Base-by-base conservation (phyloP, 805 yeast genomes). In the Suhomyces xylopsoci region DNA sequence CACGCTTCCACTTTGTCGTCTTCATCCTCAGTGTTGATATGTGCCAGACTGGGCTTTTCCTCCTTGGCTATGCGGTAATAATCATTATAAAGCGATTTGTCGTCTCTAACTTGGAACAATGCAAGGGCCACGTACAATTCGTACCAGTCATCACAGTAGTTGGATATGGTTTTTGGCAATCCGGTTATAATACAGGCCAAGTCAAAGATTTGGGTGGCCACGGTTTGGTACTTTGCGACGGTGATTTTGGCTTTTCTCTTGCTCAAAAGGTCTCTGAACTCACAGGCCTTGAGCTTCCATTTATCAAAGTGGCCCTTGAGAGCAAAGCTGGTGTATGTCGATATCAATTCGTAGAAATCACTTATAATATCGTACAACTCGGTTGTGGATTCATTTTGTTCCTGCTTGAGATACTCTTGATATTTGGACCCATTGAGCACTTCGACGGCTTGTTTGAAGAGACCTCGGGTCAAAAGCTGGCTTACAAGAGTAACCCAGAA, bases 401-500 rank as follows among this genome's bases (percentile, higher is more conserved):
- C 40, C 6, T 28, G 17, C 7, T 66, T 61, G 32, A 81, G 64
- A 17, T 38, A 19, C 47, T 69, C 76, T 40, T 73, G 72, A 60
- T 63, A 82, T n/a, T 71, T 68, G 9, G 81, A 77, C 12, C 69
- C 65, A 5, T 67, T 65, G 9, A 85, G 65, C 1, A 81, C 81
- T 28, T 73, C 71, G 1, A 76, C 63, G 1, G 90, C 87, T 55
- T 81, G 83, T 2, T 69, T 65, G 54, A 84, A 80, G 40, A 83
- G 66, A 0, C 96, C 94, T 63, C 94, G 75, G 7, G 81, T 58
- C 1, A 85, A 59, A 46, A 87, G 64, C 56, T 81, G 84, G 53
- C 79, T 79, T 38, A 87, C 54, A 53, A 82, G 79, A 26, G 74
- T 64, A n/a, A 73, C 79, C 90, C 91, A 88, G 59, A 88, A 88